Conservation (phyloP, 2,329 filamentous ascomycete species). For the Byssochlamys sp. region DNA sequence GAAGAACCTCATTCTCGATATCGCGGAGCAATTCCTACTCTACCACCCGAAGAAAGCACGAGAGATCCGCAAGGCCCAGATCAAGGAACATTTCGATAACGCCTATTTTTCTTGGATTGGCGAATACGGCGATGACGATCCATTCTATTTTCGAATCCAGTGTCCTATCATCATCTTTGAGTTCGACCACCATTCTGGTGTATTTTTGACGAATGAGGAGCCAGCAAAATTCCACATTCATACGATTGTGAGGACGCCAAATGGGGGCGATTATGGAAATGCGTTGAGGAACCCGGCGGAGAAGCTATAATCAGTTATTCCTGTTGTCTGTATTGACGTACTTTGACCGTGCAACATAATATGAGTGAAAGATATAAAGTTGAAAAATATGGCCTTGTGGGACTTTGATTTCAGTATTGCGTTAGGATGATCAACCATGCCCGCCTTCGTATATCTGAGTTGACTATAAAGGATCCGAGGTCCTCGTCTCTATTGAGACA, state of each 20-base stretch:
- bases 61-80: constrained; percentile 45
- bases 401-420: too few species aligned
- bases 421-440: too few species aligned
- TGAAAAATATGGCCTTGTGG: background rate
- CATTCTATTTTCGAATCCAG: constrained; percentile 71
- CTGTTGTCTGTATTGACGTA: background rate
- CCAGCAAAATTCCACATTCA: constrained; percentile 73
- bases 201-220: constrained; percentile 63
- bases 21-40: constrained; percentile 56
- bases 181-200: constrained; percentile 71
- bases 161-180: constrained; percentile 65
- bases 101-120: constrained; percentile 75
- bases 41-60: constrained; percentile 55
- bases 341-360: background rate
- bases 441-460: too few species aligned
- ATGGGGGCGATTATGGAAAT: constrained; percentile 65
- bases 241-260: constrained; percentile 61
- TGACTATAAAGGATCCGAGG: too few species aligned
- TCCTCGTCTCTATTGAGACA: too few species aligned
- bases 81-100: constrained; percentile 51
- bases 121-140: constrained; percentile 53
- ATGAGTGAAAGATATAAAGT: background rate
- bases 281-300: constrained; percentile 29
- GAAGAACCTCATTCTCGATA: constrained; percentile 46
- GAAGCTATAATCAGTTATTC: background rate